Base-by-base conservation (phyloP, 768 basidiomycete species). In the Termitomyces sp. region DNA sequence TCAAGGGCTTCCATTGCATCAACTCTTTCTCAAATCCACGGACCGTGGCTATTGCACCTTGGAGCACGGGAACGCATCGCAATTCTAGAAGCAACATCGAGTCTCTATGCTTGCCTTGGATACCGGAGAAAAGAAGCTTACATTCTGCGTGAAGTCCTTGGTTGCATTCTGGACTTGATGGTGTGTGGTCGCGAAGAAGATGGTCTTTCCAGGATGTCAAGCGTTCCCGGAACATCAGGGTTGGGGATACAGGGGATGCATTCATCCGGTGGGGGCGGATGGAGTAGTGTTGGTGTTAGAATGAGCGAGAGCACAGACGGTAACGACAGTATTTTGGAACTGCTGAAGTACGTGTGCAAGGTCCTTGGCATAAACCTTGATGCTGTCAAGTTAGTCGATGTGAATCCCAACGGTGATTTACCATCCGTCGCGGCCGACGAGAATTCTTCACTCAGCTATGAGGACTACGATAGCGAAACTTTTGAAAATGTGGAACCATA, bases 91-190 rank as follows among this genome's bases (percentile, higher is more conserved):
- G 77, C 79, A 35, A 80, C 86, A 46, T 89, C 90, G 0, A 84
- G 84, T 60, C 72, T 92, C 45, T 95, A 89, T 68, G 79, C 86
- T 11, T 88, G 84, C 61, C 69, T 99, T 5, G 94, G 92, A 9
- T 91, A 94, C 68, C 80, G 76, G 52, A 79, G 97, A 46, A 96
- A 96, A 72, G 95, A 97, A 72, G 89, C 86, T 0, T 89, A 90
- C 64, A 75, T 94, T 40, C 76, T 94, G 25, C 80, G 96, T 11
- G 94, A 98, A 66, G 80, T 97, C 42, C 77, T 95, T 21, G 91
- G 89, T 9, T 89, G 89, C 61, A 70, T 93, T 53, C 76, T 95
- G 74, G 94, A 94, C 66, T 77, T 93, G 54, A 73, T 96, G 56
- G 89, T 94, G n/a, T 90, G 85, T 63, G 91, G 87, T 51, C 81